These are phyloP conservation scores for Penicillium paradoxum DNA, from an alignment of 495 filamentous ascomycete genomes.

Conservation along the genomic window DNA sequence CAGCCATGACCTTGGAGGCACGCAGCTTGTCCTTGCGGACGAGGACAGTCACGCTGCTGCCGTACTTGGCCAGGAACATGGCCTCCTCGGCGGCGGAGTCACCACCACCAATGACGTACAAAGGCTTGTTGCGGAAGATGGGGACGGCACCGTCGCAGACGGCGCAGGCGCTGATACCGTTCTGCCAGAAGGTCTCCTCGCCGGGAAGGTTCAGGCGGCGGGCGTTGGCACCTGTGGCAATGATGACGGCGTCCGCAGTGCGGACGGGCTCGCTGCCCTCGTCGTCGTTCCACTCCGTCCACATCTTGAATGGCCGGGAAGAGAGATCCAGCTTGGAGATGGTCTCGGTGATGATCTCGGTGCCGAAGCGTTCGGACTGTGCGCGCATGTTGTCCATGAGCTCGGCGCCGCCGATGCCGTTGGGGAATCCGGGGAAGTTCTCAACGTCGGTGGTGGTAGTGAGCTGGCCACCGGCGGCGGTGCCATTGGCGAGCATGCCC, in stretches of 20 bases:
- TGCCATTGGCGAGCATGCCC: constrained; percentile 95
- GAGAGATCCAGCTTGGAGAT: constrained; percentile 84
- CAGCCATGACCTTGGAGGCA: constrained; percentile 88
- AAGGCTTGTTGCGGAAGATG: constrained; percentile 92
- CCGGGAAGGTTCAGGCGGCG: constrained; percentile 76
- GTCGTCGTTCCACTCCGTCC: constrained; percentile 76
- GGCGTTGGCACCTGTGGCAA: constrained; percentile 93
- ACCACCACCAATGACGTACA: constrained; percentile 94
- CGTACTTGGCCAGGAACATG: constrained; percentile 97
- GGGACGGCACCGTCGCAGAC: constrained; percentile 97
- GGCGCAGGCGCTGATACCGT: constrained; percentile 91
- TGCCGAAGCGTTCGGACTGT: constrained; percentile 88
- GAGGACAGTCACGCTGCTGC: constrained; percentile 86
- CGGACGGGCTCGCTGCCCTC: constrained; percentile 56
- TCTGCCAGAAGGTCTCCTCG: constrained; percentile 94
- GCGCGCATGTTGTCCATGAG: constrained; percentile 95
- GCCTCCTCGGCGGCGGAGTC: constrained; percentile 98
- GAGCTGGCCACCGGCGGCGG: constrained; percentile 91
- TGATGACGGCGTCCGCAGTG: constrained; percentile 87
- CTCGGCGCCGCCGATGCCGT: constrained; percentile 75
- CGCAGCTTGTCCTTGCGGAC: constrained; percentile 82
- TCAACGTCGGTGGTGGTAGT: constrained; percentile 98
- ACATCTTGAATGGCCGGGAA: constrained; percentile 83
- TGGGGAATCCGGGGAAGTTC: constrained; percentile 93
- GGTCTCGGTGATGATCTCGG: constrained; percentile 86